Evolutionary conservation across 2,329 filamentous ascomycete species (phyloP).

Genomic region (Pseudodiploospora longispora): DNA sequence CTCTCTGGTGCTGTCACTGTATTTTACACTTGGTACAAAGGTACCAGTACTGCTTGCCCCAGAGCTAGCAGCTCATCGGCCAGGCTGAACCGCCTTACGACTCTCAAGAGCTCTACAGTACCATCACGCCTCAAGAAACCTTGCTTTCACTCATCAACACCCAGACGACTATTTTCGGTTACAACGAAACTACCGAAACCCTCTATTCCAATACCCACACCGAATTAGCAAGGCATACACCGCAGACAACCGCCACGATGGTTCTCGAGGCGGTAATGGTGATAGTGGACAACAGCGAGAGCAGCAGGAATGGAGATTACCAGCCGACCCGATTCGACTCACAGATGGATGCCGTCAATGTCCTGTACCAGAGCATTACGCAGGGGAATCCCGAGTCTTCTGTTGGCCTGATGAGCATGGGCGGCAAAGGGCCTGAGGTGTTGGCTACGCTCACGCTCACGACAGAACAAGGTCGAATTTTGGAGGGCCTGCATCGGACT

Average conservation of each 20-base stretch:
- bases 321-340: constrained; percentile 93
- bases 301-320: constrained; percentile 90
- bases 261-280: constrained; percentile 99
- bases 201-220: no score
- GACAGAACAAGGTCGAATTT: constrained; percentile 89
- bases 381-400: constrained; percentile 94
- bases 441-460: constrained; percentile 93
- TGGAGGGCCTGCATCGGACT: constrained; percentile 85
- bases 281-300: constrained; percentile 98
- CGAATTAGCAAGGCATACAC: neutral
- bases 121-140: neutral
- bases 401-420: constrained; percentile 98
- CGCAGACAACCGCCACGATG: constrained; percentile 57
- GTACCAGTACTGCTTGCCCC: neutral
- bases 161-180: neutral
- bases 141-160: constrained; percentile 3
- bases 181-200: no score
- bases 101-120: constrained; percentile 17
- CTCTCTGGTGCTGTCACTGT: no score
- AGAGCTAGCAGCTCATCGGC: constrained; percentile 6
- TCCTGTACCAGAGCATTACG: constrained; percentile 93
- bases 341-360: constrained; percentile 88
- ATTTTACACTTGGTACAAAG: no score
- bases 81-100: constrained; percentile 42
- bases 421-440: constrained; percentile 92